phyloP scores from a whole-genome alignment of 495 filamentous ascomycete genomes.

The Penicillium cataractarum region DNA sequence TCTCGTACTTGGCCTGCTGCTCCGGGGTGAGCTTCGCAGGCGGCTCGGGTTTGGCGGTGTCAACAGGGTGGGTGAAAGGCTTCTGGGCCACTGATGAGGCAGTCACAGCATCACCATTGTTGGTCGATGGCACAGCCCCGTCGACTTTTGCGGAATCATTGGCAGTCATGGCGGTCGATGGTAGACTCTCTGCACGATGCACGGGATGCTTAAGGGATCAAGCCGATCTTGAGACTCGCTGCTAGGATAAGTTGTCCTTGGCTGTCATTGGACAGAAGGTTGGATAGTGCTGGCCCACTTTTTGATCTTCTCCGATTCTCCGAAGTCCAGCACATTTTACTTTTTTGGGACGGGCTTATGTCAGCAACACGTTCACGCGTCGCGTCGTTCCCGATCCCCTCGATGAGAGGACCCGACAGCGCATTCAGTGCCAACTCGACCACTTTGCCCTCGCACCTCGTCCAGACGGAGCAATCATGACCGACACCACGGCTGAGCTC shows the following conservation, averaged over 20 bases:
- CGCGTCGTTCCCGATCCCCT: constrained; percentile 11
- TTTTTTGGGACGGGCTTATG: constrained; percentile 20
- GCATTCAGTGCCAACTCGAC: constrained; percentile 11
- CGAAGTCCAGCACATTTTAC: constrained; percentile 23
- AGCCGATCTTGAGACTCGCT: background rate
- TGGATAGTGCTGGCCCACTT: constrained; percentile 3
- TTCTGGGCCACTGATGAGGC: constrained; percentile 52
- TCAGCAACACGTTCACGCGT: constrained; percentile 29
- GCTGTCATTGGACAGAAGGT: constrained; percentile 4
- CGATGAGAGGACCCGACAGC: background rate
- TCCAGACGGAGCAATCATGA: constrained; percentile 22
- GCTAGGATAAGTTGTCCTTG: constrained; percentile 7
- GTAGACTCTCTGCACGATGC: background rate
- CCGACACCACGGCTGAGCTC: constrained; percentile 55
- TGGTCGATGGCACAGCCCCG: constrained; percentile 9
- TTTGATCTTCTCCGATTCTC: background rate
- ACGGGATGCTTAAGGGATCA: constrained; percentile 8
- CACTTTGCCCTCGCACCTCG: constrained; percentile 9
- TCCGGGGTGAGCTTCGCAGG: constrained; percentile 65
- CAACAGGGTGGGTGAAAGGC: constrained; percentile 67
- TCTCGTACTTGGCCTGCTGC: constrained; percentile 82
- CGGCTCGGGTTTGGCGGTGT: constrained; percentile 55
- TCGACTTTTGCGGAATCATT: constrained; percentile 18
- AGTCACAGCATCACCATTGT: constrained; percentile 22
- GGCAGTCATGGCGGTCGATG: constrained; percentile 14